These are phyloP conservation scores for Pseudotsuga menziesii DNA, from an alignment of 75 land plant species.

Conservation along the genomic window DNA sequence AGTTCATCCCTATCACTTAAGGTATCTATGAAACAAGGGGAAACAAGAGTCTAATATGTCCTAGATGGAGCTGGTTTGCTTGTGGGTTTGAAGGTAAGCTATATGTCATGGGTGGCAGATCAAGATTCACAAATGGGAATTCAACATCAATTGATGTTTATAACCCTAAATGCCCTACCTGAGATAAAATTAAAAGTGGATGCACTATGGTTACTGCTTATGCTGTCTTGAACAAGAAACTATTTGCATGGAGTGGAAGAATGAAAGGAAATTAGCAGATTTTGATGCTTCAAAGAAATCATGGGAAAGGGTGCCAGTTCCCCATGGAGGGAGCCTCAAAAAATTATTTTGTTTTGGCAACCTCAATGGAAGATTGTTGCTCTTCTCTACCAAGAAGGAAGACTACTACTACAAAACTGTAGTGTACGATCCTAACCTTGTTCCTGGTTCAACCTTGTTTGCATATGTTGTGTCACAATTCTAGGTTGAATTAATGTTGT, in stretches of 20 bases:
- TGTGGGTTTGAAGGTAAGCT: constrained; percentile 61
- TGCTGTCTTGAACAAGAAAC: constrained; percentile 49
- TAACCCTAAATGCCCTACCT: constrained; percentile 33
- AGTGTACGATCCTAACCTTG: constrained; percentile 56
- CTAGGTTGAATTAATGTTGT: no score
- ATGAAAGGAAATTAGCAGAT: constrained; percentile 58
- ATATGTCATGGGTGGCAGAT: constrained; percentile 74
- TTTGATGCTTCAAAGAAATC: constrained; percentile 53
- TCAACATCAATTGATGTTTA: constrained; percentile 58
- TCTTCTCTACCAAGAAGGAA: constrained; percentile 48
- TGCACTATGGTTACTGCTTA: constrained; percentile 73
- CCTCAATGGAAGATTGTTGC: constrained; percentile 48
- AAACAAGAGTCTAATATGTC: constrained; percentile 56
- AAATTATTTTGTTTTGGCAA: constrained; percentile 56
- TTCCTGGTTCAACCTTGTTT: constrained; percentile 32
- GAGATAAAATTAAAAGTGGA: constrained; percentile 64
- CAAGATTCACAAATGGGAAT: constrained; percentile 67
- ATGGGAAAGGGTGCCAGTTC: constrained; percentile 59
- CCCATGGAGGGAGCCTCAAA: constrained; percentile 54
- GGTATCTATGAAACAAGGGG: no score
- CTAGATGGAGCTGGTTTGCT: constrained; percentile 65
- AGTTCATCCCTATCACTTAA: no score
- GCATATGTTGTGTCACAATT: no score
- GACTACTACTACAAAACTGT: constrained; percentile 41
- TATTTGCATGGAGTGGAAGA: constrained; percentile 88